Conservation (phyloP, 176 grass and related monocot genomes). For the Poa pratensis region DNA sequence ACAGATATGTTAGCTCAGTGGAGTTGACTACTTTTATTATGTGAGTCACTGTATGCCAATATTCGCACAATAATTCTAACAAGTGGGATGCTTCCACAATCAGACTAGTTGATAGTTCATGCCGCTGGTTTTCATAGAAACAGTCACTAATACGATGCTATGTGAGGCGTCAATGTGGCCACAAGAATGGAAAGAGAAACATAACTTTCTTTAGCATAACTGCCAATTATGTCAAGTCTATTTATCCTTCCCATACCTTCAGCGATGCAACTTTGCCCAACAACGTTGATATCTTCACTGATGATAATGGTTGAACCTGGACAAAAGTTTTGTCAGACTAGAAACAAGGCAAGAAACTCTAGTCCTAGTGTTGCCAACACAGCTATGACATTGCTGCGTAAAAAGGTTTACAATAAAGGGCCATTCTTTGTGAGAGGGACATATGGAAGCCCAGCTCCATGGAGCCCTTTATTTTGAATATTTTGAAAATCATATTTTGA, state of each 20-base stretch:
- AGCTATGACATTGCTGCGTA: constrained; percentile 11
- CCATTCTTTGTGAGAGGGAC: not conserved
- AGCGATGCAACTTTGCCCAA: constrained; percentile 74
- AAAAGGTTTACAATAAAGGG: not conserved
- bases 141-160: not conserved
- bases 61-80: not conserved
- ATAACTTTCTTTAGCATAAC: constrained; percentile 31
- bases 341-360: constrained; percentile 30
- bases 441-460: too few species aligned
- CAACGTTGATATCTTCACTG: constrained; percentile 84
- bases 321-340: constrained; percentile 29
- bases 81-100: not conserved
- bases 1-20: not conserved
- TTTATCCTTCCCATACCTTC: constrained; percentile 70
- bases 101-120: constrained; percentile 23
- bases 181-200: constrained; percentile 22
- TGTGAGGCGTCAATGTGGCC: constrained; percentile 25
- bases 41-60: not conserved
- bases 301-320: constrained; percentile 74
- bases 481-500: too few species aligned
- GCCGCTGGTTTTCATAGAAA: not conserved
- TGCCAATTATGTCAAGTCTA: constrained; percentile 16
- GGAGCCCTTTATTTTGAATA: too few species aligned
- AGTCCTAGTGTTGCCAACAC: not conserved
- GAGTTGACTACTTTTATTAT: not conserved